Evolutionary conservation across 345 rosid species (phyloP).

Genomic region (Geranium rotundifolium): DNA sequence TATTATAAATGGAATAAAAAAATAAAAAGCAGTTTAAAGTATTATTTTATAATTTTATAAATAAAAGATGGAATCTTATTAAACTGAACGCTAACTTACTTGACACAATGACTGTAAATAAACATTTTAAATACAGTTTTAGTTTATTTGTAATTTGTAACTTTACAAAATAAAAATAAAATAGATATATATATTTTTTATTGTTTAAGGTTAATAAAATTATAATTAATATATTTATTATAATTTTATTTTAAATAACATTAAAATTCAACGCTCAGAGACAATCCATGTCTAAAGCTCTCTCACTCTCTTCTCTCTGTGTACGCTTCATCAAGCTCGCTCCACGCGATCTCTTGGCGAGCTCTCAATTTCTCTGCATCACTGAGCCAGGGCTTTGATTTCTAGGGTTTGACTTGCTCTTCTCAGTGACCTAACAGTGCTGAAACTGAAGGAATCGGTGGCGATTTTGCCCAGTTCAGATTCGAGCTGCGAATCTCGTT

Average conservation of each 20-base stretch:
- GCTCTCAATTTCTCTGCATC: not conserved
- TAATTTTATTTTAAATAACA: not conserved
- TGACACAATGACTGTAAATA: too few relatives aligned
- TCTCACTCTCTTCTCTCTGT: constrained; percentile 9
- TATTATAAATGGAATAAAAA: too few relatives aligned
- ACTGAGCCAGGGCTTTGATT: not conserved
- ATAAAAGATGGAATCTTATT: not conserved
- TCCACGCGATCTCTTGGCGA: constrained; percentile 18
- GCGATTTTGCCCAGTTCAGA: constrained; percentile 4
- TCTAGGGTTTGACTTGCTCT: constrained; percentile 13
- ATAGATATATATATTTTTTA: too few relatives aligned
- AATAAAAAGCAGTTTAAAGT: not conserved
- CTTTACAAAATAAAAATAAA: too few relatives aligned
- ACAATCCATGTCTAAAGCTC: constrained; percentile 6
- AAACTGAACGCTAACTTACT: not conserved
- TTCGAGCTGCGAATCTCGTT: constrained; percentile 11
- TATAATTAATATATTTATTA: too few relatives aligned
- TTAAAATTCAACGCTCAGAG: not conserved
- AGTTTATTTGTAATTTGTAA: too few relatives aligned
- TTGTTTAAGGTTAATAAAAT: too few relatives aligned
- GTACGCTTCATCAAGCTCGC: constrained; percentile 14
- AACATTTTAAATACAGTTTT: not conserved
- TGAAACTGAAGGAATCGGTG: not conserved
- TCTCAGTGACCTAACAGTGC: not conserved
- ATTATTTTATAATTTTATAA: too few relatives aligned